Percentiles rank a stretch among this genome's conserved stretches.
phyloP scores from a whole-genome alignment of 1,284 basidiomycete genomes.

The Coniophora puteana region DNA sequence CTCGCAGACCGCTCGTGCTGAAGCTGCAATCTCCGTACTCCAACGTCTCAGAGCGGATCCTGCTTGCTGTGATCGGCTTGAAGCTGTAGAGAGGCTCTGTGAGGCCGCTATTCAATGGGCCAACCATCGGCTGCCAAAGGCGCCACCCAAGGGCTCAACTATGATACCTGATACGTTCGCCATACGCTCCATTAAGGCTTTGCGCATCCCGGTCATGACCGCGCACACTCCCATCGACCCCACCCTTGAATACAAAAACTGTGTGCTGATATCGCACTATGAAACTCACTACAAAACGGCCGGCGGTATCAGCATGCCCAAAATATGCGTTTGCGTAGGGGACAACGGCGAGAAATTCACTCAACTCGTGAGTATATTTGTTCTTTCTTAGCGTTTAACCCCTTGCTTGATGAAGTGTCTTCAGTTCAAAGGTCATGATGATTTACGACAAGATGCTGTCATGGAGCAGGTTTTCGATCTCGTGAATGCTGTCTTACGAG shows the following conservation, averaged over 20 bases:
- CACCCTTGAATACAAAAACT: constrained; percentile 63
- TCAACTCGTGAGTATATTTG: constrained; percentile 68
- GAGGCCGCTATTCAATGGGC: constrained; percentile 83
- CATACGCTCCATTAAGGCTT: constrained; percentile 47
- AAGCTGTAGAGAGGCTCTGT: constrained; percentile 66
- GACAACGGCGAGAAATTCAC: constrained; percentile 68
- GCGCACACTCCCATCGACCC: constrained; percentile 68
- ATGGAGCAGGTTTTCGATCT: constrained; percentile 98
- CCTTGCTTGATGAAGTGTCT: constrained; percentile 2
- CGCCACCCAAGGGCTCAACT: constrained; percentile 28
- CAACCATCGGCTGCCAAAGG: too few relatives aligned
- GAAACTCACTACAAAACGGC: constrained; percentile 59
- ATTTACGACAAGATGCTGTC: constrained; percentile 94
- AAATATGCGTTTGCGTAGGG: constrained; percentile 74
- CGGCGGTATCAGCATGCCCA: constrained; percentile 84
- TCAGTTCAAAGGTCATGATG: constrained; percentile 93
- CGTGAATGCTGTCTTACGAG: constrained; percentile 75
- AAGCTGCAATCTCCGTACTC: constrained; percentile 72
- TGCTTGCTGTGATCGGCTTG: constrained; percentile 37
- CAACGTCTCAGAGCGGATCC: constrained; percentile 48
- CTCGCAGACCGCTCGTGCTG: constrained; percentile 53
- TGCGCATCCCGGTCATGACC: constrained; percentile 84
- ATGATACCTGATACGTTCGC: constrained; percentile 38
- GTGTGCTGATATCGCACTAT: constrained; percentile 67
- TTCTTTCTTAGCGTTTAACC: background rate